Conservation (phyloP, 2,329 filamentous ascomycete genomes). For the Penicillium sp. region DNA sequence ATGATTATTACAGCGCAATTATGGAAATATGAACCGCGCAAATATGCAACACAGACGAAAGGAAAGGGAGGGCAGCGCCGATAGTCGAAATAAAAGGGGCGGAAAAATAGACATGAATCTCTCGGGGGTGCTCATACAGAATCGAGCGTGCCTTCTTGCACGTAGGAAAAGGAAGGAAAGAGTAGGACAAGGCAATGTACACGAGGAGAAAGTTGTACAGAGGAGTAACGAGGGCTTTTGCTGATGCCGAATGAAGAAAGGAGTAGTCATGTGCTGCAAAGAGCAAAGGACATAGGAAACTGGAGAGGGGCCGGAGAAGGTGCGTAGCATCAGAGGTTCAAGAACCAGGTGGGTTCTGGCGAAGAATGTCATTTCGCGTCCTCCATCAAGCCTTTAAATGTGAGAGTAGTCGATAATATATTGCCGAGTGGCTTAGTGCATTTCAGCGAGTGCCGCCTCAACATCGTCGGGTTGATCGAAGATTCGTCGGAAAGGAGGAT, state of each 20-base stretch:
- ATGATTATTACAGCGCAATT: slow-evolving; percentile 25
- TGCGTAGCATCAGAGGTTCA: neutral
- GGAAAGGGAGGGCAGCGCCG: slow-evolving; percentile 7
- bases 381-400: neutral
- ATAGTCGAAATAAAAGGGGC: slow-evolving; percentile 9
- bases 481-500: slow-evolving; percentile 49
- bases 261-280: slow-evolving; percentile 11
- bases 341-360: neutral
- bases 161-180: slow-evolving; percentile 8
- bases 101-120: slow-evolving; percentile 10
- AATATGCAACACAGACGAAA: slow-evolving; percentile 23
- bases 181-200: slow-evolving; percentile 16
- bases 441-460: slow-evolving; percentile 28
- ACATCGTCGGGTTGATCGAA: slow-evolving; percentile 43
- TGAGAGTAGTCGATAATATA: neutral
- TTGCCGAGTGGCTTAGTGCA: slow-evolving; percentile 9
- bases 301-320: neutral
- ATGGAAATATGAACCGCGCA: slow-evolving; percentile 22
- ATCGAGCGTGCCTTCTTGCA: slow-evolving; percentile 10
- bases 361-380: neutral
- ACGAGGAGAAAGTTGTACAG: slow-evolving; percentile 20
- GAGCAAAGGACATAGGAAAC: neutral
- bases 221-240: slow-evolving; percentile 17
- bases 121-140: slow-evolving; percentile 12
- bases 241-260: slow-evolving; percentile 8